Evolutionary conservation across 192 early-diverging fungal genomes (phyloP), one percentile per base, ranked within the genome.

Genomic region (Backusella circina): DNA sequence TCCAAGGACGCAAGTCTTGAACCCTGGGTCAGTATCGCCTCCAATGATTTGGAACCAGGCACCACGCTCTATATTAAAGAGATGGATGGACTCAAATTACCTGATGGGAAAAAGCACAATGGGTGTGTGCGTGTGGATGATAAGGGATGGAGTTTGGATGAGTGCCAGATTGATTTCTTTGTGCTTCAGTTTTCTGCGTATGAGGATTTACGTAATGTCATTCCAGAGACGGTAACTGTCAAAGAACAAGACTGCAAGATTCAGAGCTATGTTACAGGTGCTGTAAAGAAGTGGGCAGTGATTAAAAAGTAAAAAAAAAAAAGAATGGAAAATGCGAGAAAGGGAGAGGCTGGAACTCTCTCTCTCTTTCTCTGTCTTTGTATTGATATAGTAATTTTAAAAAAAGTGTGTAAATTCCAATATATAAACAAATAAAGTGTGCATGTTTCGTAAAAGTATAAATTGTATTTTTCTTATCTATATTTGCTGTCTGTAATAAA

Each of bases 41-140:
- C 75, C 4, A 85, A 85, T 65, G 82, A 85, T 31, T 4, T 85
- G 12, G 44, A 31, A 2, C 31, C 1, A 13, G 82, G 84, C 7
- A 80, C 81, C 5, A 74, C 13, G 0, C n/a, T 85, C 1, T 85
- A 72, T 65, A 65, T 85, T 47, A 78, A 77, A 26, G 41, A 72
- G 47, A 36, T 85, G 23, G 73, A 82, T 16, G 79, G 80, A 1
- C 2, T 82, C 1, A 51, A 67, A 16, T 35, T 84, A 7, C 79
- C 83, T 36, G 72, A 82, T 33, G 84, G 79, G 1, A 68, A 76
- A 44, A 69, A 1, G 2, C 84, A 85, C 64, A 85, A 85, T 69
- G 84, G 84, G 30, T 85, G 84, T 71, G 76, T 83, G 8, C 67
- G 75, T 28, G 81, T 81, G 0, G 84, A 84, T 75, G 84, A 85